Conservation (phyloP, 495 filamentous ascomycete genomes). For the Aspergillus cristatus region DNA sequence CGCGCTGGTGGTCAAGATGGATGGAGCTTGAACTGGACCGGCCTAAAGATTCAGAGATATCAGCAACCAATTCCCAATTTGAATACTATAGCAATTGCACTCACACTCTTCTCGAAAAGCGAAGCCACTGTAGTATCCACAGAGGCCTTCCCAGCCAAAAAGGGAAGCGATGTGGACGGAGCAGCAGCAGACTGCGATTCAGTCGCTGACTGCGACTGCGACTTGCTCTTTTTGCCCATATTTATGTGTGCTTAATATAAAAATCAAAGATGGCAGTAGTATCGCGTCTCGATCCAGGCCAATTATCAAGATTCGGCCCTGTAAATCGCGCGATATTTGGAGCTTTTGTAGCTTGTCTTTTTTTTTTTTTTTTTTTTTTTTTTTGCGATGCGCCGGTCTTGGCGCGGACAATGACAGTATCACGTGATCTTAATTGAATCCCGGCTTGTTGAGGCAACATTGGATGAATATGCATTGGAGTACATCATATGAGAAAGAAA, state of each 20-base stretch:
- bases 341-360: too few species aligned
- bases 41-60: constrained; percentile 37
- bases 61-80: background rate
- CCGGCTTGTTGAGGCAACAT: too few species aligned
- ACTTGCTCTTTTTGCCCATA: constrained; percentile 38
- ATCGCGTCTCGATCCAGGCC: too few species aligned
- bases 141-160: constrained; percentile 29
- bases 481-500: too few species aligned
- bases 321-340: too few species aligned
- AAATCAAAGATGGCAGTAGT: too few species aligned
- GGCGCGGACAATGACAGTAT: background rate
- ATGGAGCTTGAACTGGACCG: constrained; percentile 55
- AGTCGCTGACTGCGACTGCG: constrained; percentile 16
- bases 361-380: constrained; percentile 2
- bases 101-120: constrained; percentile 73
- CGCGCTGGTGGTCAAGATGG: constrained; percentile 35
- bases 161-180: constrained; percentile 11
- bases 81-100: constrained; percentile 25
- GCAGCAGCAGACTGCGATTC: constrained; percentile 7
- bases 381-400: background rate
- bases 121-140: constrained; percentile 71
- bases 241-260: too few species aligned
- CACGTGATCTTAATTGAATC: too few species aligned
- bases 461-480: too few species aligned
- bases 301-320: too few species aligned